phyloP scores from a whole-genome alignment of 1,284 basidiomycete genomes.

The Megacollybia platyphylla region DNA sequence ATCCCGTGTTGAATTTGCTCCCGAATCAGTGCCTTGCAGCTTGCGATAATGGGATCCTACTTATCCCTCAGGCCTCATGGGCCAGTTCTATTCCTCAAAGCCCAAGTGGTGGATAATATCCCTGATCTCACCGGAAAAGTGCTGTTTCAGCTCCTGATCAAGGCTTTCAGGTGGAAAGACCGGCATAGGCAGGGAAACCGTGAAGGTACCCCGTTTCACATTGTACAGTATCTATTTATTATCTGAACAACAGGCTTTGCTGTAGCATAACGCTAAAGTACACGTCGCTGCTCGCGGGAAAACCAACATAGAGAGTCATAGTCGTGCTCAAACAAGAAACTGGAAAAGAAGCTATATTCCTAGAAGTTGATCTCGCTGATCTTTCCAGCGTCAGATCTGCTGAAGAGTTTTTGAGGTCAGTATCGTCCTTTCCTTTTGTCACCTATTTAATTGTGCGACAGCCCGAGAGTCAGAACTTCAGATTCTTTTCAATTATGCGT shows the following conservation, averaged over 20 bases:
- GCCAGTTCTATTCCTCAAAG: not conserved
- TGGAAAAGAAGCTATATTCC: constrained; percentile 27
- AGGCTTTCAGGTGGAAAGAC: not conserved
- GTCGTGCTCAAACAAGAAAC: constrained; percentile 19
- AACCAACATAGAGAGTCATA: constrained; percentile 30
- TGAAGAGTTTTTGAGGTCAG: constrained; percentile 26
- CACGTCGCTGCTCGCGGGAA: constrained; percentile 35
- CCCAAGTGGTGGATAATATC: constrained; percentile 2
- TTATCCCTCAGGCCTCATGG: too few relatives aligned
- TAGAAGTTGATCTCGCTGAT: constrained; percentile 44
- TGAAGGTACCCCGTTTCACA: not conserved
- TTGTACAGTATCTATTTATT: not conserved
- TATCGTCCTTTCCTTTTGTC: not conserved
- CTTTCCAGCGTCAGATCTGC: constrained; percentile 31
- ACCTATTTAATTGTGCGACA: constrained; percentile 10
- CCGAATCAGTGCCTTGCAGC: too few relatives aligned
- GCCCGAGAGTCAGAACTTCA: constrained; percentile 25
- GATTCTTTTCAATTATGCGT: constrained; percentile 32
- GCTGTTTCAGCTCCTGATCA: too few relatives aligned
- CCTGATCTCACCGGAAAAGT: constrained; percentile 6
- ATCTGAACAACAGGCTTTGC: constrained; percentile 4
- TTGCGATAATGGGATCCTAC: too few relatives aligned
- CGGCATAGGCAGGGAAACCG: constrained; percentile 4
- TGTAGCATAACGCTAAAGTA: constrained; percentile 37
- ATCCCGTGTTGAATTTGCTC: too few relatives aligned